Conservation (phyloP, 345 rosid species). For the Anastatica hierochuntica region DNA sequence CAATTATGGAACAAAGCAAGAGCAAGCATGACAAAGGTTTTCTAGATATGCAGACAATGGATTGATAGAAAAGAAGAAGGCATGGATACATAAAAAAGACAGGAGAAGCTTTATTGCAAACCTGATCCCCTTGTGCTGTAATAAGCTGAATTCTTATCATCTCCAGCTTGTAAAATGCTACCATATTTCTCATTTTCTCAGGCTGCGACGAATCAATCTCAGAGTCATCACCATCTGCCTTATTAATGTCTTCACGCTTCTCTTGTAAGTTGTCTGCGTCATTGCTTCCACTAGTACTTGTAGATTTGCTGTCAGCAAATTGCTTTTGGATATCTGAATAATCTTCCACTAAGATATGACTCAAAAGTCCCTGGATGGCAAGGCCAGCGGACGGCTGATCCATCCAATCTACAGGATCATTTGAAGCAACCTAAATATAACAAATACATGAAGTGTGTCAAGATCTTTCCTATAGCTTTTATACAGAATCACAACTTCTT, state of each 20-base stretch:
- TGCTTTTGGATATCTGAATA: constrained; percentile 58
- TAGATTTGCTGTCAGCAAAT: constrained; percentile 31
- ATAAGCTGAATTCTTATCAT: constrained; percentile 64
- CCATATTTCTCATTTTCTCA: constrained; percentile 32
- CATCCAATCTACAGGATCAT: constrained; percentile 81
- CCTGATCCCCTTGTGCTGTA: constrained; percentile 73
- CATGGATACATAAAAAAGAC: too few species aligned
- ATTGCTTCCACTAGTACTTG: constrained; percentile 24
- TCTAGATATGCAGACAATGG: too few species aligned
- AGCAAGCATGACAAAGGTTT: too few species aligned
- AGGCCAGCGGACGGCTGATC: constrained; percentile 82
- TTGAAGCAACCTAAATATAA: constrained; percentile 53
- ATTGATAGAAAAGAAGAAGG: not conserved
- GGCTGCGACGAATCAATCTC: constrained; percentile 31
- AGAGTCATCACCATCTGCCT: constrained; percentile 34
- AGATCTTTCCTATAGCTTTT: not conserved
- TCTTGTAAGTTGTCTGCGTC: constrained; percentile 25
- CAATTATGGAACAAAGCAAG: too few species aligned
- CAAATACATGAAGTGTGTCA: constrained; percentile 1
- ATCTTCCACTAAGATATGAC: constrained; percentile 65
- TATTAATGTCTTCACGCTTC: constrained; percentile 30
- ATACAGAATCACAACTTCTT: not conserved
- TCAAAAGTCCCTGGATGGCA: constrained; percentile 73
- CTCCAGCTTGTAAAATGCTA: constrained; percentile 78
- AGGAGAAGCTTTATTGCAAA: constrained; percentile 16